A percentile compares a stretch with the other conserved stretches of the same genome.
These are phyloP conservation scores for Penicillium psychrosexuale DNA, from an alignment of 2,329 filamentous ascomycete species.

Conservation along the genomic window DNA sequence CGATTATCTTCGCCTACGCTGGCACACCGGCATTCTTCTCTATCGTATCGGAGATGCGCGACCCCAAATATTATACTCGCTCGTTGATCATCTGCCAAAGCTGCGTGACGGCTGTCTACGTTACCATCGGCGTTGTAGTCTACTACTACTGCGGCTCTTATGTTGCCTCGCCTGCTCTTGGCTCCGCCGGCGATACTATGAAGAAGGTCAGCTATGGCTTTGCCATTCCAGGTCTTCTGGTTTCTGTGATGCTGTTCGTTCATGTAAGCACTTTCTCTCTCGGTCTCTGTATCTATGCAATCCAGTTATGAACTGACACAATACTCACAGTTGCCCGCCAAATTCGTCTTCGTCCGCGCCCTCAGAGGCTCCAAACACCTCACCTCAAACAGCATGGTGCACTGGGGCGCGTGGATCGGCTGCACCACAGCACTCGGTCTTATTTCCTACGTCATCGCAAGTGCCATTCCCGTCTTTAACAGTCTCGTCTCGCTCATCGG, in stretches of 20 bases:
- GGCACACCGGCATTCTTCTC: slow-evolving; percentile 31
- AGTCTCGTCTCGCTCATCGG: slow-evolving; percentile 22
- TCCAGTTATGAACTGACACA: background rate
- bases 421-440: slow-evolving; percentile 15
- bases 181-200: slow-evolving; percentile 40
- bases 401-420: slow-evolving; percentile 20
- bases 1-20: slow-evolving; percentile 22
- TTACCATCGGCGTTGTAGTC: slow-evolving; percentile 38
- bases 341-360: slow-evolving; percentile 21
- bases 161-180: slow-evolving; percentile 46
- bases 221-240: slow-evolving; percentile 28
- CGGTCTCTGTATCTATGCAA: no score
- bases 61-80: slow-evolving; percentile 30
- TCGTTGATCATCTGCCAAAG: slow-evolving; percentile 31
- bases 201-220: slow-evolving; percentile 47
- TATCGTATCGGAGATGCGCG: slow-evolving; percentile 37
- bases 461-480: slow-evolving; percentile 23
- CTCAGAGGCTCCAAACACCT: slow-evolving; percentile 18
- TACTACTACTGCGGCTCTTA: slow-evolving; percentile 47
- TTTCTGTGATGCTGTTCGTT: slow-evolving; percentile 19
- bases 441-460: slow-evolving; percentile 23
- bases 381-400: slow-evolving; percentile 15
- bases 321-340: slow-evolving; percentile 9
- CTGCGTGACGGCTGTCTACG: slow-evolving; percentile 31
- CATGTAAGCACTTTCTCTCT: slow-evolving; percentile 13